These are phyloP conservation scores for Acacia crassicarpa DNA, from an alignment of 306 rosid genomes.

Conservation along the genomic window DNA sequence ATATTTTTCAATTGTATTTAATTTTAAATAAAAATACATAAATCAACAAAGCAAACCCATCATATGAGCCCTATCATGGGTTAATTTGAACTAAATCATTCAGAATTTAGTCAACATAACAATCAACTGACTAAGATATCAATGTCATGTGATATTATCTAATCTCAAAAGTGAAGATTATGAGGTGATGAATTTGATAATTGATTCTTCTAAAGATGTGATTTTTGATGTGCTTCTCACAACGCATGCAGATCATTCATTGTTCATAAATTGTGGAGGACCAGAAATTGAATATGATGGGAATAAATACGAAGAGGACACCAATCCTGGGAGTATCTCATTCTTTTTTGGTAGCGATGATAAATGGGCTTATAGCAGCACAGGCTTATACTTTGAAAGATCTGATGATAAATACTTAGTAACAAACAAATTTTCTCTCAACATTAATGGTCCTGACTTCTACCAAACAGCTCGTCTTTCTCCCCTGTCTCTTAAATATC, in stretches of 20 bases:
- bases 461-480: not conserved
- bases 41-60: too few species aligned
- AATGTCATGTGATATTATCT: too few species aligned
- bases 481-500: constrained; percentile 54
- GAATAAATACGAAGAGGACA: constrained; percentile 49
- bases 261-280: constrained; percentile 44
- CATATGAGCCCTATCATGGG: too few species aligned
- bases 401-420: not conserved
- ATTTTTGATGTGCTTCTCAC: not conserved
- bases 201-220: too few species aligned
- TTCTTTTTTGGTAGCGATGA: constrained; percentile 11
- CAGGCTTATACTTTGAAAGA: constrained; percentile 42
- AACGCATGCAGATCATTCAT: constrained; percentile 42
- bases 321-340: constrained; percentile 28
- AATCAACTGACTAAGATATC: too few species aligned
- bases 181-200: too few species aligned
- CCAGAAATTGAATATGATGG: constrained; percentile 12
- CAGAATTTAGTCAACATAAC: too few species aligned
- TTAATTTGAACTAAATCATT: not conserved
- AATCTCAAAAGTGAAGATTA: too few species aligned
- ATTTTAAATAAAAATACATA: too few species aligned
- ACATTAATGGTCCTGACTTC: not conserved
- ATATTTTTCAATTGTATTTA: too few species aligned
- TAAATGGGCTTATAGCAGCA: constrained; percentile 73
- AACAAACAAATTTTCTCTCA: not conserved